Evolutionary conservation across 768 basidiomycete genomes (phyloP), one percentile per base, ranked within the genome.

Genomic region (Lanmaoa pseudosensibilis): DNA sequence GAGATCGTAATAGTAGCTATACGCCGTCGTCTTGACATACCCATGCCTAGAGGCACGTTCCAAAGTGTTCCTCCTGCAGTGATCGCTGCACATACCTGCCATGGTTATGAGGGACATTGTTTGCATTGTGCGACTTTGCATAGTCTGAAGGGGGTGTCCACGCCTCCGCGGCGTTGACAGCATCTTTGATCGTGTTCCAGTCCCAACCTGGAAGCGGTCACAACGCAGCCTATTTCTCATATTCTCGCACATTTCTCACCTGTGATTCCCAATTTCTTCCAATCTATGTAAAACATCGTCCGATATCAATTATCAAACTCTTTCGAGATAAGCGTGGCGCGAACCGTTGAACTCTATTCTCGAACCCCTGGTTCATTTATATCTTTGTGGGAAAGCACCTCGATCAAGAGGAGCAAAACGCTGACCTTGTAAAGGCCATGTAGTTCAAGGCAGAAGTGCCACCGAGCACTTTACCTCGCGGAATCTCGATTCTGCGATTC

Each of bases 291-390:
- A 46, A 33, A 16, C 18, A 32, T 5, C n/a, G 18, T 9, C n/a
- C n/a, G 46, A 34, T 18, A 3, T 48, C 34, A 43, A 23, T 25
- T 12, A 52, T n/a, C 27, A 49, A 30, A 5, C 8, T 27, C 25
- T 37, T 30, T 18, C 2, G 32, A 25, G 45, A 36, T 8, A 21
- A 36, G 34, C 5, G 2, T 16, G 5, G 34, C 6, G 32, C 55
- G 23, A 19, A 64, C 55, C 55, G 6, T 62, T 53, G 36, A 54
- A 56, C 30, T 66, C 60, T 53, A 66, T 53, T 37, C 36, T 49
- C 32, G 64, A 56, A 34, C 55, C 64, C 11, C 53, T 63, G 18
- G 15, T 33, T 43, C 30, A 43, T 38, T 19, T 33, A 30, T 27
- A 19, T 49, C 33, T 2, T 47, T n/a, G 36, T 50, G 27, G 18